Base-by-base conservation (phyloP, 2,329 filamentous ascomycete species). In the Coniochaeta pulveracea region DNA sequence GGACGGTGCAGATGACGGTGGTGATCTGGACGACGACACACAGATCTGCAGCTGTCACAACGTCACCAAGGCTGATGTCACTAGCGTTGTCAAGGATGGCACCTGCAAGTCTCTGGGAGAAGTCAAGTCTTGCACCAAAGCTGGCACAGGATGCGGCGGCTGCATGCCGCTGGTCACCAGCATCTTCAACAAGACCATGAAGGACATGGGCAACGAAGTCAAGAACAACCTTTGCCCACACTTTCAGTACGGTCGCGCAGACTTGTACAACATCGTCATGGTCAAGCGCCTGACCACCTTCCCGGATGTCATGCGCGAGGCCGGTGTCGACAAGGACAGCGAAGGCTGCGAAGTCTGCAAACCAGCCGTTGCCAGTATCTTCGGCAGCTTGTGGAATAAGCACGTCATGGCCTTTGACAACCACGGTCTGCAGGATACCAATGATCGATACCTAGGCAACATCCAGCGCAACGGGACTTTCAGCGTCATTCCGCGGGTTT, bases 21-120 rank as follows among this genome's bases (percentile, higher is more conserved):
- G 83, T 43, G 85, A 93, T 47, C 67, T 93, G 43, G 71, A 79
- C 33, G 84, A 91, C 45, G 84, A 91, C 48, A 84, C 83, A 0
- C 88, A 94, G 51, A 80, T 94, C 40, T 94, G 86, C 56, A 91
- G 85, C 2, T 94, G 86, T 46, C 86, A 94, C 63, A 94, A 94
- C 51, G 86, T 94, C 26, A 80, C 76, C 16, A 94, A 94, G 53
- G 82, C 81, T 11, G 83, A 89, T 45, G 66, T 94, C 1, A 74
- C 80, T 27, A 69, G 70, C 4, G 64, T 63, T 2, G 72, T 89
- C 51, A 88, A 88, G 46, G 75, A 80, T 34, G 85, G 83, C 24
- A 76, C 69, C 3, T 93, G 85, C 64, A 91, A 82, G 50, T 80
- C 80, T 17, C 71, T 93, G 27, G 79, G 76, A 34, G 80, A 89